A percentile compares a stretch with the other conserved stretches of the same genome.
Evolutionary conservation across 2,329 filamentous ascomycete genomes (phyloP).

Genomic region (Penicillium corylophilum): DNA sequence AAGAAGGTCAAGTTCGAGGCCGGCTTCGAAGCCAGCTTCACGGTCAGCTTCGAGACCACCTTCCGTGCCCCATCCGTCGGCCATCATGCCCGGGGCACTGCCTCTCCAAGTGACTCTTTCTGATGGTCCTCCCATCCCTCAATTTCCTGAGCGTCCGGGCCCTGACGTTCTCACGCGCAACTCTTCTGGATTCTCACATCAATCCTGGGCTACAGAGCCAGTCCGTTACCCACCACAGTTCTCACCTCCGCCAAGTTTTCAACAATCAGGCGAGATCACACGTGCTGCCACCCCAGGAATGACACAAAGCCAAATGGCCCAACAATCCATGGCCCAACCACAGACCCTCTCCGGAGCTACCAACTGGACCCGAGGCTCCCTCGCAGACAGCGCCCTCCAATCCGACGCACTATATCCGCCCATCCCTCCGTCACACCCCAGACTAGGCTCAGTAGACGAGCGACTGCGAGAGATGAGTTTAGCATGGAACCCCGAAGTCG

Average conservation of each 20-base stretch:
- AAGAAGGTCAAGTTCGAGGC: constrained; percentile 10
- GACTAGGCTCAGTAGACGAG: constrained; percentile 23
- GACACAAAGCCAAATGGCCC: background rate
- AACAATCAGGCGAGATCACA: constrained; percentile 10
- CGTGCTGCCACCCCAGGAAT: constrained; percentile 11
- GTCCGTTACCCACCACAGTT: constrained; percentile 28
- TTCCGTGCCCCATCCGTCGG: constrained; percentile 31
- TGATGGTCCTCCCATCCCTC: constrained; percentile 23
- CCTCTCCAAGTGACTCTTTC: constrained; percentile 20
- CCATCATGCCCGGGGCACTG: constrained; percentile 35
- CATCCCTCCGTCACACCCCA: constrained; percentile 7
- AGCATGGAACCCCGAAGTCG: constrained; percentile 17
- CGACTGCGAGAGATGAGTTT: constrained; percentile 11
- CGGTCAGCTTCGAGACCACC: constrained; percentile 9
- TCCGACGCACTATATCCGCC: constrained; percentile 21
- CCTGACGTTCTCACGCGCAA: constrained; percentile 36
- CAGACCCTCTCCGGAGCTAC: constrained; percentile 20
- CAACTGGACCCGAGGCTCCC: constrained; percentile 22
- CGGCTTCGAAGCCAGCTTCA: constrained; percentile 9
- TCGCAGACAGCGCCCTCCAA: constrained; percentile 14
- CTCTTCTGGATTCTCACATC: constrained; percentile 34
- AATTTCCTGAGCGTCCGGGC: constrained; percentile 28
- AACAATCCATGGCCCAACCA: constrained; percentile 7
- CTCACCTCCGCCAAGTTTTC: constrained; percentile 22
- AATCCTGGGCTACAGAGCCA: constrained; percentile 41